Percentiles rank a stretch among this genome's conserved stretches.
phyloP scores from a whole-genome alignment of 164 flowering plant species.

The Vitis amurensis region DNA sequence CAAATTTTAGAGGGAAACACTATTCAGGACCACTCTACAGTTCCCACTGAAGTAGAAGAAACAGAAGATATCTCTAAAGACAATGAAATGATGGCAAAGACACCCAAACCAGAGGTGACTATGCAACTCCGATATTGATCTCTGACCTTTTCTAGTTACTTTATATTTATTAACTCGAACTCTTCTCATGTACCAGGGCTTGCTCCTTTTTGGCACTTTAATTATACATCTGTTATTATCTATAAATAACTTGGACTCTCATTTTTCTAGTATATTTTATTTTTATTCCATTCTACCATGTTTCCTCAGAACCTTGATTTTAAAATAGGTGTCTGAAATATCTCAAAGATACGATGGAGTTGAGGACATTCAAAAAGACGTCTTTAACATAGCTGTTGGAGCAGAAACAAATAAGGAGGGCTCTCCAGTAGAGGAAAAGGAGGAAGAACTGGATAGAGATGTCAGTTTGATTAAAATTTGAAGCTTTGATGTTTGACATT shows the following conservation, averaged over 20 bases:
- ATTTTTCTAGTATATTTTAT: neutral
- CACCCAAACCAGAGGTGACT: neutral
- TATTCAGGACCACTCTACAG: neutral
- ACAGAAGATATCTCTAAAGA: neutral
- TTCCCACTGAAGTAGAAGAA: neutral
- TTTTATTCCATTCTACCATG: neutral
- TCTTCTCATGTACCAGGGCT: neutral
- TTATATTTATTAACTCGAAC: too few relatives aligned
- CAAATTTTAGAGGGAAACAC: slow-evolving; percentile 7
- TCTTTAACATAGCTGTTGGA: too few relatives aligned
- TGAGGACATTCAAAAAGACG: too few relatives aligned
- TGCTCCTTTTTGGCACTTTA: neutral
- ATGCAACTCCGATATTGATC: too few relatives aligned
- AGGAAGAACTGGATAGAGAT: too few relatives aligned
- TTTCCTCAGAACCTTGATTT: neutral
- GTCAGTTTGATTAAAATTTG: too few relatives aligned
- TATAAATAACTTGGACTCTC: neutral
- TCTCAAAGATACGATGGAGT: too few relatives aligned
- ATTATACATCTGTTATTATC: neutral
- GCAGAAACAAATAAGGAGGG: too few relatives aligned
- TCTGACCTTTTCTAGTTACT: too few relatives aligned
- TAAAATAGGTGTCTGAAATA: too few relatives aligned
- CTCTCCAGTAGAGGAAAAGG: too few relatives aligned
- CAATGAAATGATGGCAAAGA: neutral
- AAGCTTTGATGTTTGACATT: too few relatives aligned